Evolutionary conservation across 176 grass and related monocot species (phyloP).

Genomic region (Rhipidocladum racemiflorum): DNA sequence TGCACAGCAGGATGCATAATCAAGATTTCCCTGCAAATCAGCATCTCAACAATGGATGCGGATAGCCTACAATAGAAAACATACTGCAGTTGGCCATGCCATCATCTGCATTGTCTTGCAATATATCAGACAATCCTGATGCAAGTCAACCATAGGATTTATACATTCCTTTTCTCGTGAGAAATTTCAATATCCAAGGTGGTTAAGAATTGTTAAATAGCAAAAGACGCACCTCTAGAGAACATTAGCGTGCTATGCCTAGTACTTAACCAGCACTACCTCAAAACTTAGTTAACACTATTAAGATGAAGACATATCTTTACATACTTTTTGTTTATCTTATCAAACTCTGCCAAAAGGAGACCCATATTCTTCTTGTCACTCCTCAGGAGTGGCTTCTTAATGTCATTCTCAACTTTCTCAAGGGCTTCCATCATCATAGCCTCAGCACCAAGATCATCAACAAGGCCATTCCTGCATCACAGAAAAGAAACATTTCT

Average conservation of each 20-base stretch:
- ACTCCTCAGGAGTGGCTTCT: slow-evolving; percentile 80
- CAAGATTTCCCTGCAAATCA: not conserved
- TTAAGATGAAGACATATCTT: slow-evolving; percentile 1
- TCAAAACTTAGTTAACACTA: slow-evolving; percentile 16
- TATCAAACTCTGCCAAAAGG: slow-evolving; percentile 77
- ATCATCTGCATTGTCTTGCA: not conserved
- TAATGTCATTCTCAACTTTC: slow-evolving; percentile 92
- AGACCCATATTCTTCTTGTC: slow-evolving; percentile 94
- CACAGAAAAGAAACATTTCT: slow-evolving; percentile 21
- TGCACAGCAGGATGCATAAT: not conserved
- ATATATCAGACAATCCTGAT: not conserved
- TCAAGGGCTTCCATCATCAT: slow-evolving; percentile 91
- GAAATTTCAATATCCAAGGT: not conserved
- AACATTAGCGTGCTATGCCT: not conserved
- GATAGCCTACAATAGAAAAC: not conserved
- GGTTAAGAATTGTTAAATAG: not conserved
- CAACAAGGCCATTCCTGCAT: slow-evolving; percentile 64
- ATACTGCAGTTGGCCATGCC: not conserved
- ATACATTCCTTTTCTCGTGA: not conserved
- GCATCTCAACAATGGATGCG: not conserved
- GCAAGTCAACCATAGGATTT: not conserved
- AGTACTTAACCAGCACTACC: not conserved
- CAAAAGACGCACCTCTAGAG: not conserved
- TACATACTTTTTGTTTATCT: slow-evolving; percentile 88
- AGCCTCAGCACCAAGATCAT: slow-evolving; percentile 73